phyloP scores from a whole-genome alignment of 768 basidiomycete species.

The Pleurotus ostreatus region DNA sequence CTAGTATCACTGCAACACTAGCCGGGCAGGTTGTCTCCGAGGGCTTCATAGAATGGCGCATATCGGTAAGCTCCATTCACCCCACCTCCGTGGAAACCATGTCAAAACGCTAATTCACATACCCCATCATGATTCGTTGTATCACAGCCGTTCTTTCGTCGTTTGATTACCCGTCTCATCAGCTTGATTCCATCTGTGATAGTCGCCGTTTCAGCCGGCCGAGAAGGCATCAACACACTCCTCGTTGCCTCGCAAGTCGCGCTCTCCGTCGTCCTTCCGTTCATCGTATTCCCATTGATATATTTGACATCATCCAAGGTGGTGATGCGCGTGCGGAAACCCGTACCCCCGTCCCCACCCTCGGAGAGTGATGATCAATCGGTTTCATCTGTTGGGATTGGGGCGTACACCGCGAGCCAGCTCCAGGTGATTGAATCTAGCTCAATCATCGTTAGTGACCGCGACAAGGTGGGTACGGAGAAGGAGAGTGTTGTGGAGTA shows the following conservation, averaged over 20 bases:
- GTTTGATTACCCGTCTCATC: slow-evolving; percentile 66
- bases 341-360: slow-evolving; percentile 8
- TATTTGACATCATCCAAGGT: slow-evolving; percentile 59
- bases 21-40: slow-evolving; percentile 80
- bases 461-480: neutral
- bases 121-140: no score
- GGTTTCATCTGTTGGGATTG: neutral
- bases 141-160: slow-evolving; percentile 51
- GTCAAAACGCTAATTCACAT: neutral
- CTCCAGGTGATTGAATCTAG: no score
- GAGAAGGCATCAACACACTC: slow-evolving; percentile 58
- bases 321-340: slow-evolving; percentile 58
- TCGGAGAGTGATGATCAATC: slow-evolving; percentile 2
- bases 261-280: slow-evolving; percentile 70
- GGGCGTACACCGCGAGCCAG: no score
- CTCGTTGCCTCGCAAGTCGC: slow-evolving; percentile 76
- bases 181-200: slow-evolving; percentile 66
- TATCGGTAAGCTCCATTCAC: slow-evolving; percentile 36
- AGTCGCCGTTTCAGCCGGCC: slow-evolving; percentile 66
- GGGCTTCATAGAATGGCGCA: slow-evolving; percentile 74
- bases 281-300: slow-evolving; percentile 68
- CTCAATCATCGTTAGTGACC: neutral
- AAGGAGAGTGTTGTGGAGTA: neutral
- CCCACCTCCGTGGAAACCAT: neutral
- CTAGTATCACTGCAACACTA: slow-evolving; percentile 73